phyloP scores from a whole-genome alignment of 1,139 yeast genomes.

The Protomyces gravidus region DNA sequence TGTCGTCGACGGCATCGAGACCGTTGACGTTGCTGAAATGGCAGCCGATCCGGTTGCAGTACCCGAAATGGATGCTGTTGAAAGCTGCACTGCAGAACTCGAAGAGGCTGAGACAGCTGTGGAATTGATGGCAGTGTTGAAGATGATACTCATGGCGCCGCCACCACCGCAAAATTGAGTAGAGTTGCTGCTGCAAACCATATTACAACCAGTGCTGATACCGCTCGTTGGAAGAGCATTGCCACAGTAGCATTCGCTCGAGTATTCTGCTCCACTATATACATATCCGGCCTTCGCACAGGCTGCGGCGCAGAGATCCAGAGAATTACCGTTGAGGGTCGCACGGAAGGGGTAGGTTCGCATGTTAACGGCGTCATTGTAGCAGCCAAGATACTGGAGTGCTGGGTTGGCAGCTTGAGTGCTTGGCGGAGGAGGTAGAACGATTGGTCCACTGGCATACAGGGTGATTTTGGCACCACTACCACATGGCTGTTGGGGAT shows the following conservation, averaged over 20 bases:
- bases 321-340: background rate
- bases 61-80: background rate
- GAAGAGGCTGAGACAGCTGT: background rate
- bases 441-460: background rate
- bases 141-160: background rate
- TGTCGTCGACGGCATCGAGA: background rate
- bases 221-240: background rate
- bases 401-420: background rate
- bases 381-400: background rate
- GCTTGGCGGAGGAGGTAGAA: background rate
- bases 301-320: conserved; percentile 1
- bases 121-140: background rate
- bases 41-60: background rate
- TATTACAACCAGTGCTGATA: background rate
- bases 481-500: background rate
- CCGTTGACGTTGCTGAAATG: background rate
- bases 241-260: background rate
- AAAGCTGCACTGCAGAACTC: background rate
- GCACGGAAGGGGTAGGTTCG: background rate
- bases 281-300: background rate
- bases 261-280: background rate
- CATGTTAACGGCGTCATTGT: background rate
- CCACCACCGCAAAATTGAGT: conserved; percentile 12
- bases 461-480: background rate
- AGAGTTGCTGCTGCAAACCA: conserved; percentile 34